Percentiles rank a stretch among this genome's conserved stretches.
These are phyloP conservation scores for Gautieria morchelliformis DNA, from an alignment of 768 basidiomycete species.

Conservation along the genomic window DNA sequence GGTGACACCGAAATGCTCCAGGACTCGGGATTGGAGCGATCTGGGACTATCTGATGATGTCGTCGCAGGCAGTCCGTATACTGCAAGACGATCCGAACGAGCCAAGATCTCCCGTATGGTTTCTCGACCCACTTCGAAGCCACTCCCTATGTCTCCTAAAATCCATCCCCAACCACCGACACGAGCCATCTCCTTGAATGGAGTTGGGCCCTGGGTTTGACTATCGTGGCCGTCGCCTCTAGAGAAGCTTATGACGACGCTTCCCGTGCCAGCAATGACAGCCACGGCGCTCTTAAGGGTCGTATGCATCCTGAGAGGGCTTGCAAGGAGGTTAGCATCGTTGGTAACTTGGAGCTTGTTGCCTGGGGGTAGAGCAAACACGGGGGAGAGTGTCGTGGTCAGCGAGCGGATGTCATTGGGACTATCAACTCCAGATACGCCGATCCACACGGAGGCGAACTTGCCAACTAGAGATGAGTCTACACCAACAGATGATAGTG, in stretches of 20 bases:
- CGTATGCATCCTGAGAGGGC: constrained; percentile 54
- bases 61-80: neutral
- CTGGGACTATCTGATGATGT: neutral
- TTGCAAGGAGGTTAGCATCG: constrained; percentile 78
- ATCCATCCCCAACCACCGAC: constrained; percentile 82
- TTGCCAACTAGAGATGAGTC: constrained; percentile 21
- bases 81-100: constrained; percentile 5
- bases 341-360: constrained; percentile 53
- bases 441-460: constrained; percentile 74
- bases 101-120: constrained; percentile 51
- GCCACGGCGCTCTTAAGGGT: constrained; percentile 57
- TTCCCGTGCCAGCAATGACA: constrained; percentile 76
- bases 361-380: constrained; percentile 50
- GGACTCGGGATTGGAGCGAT: constrained; percentile 24
- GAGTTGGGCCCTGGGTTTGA: neutral
- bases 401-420: constrained; percentile 50
- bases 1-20: constrained; percentile 45
- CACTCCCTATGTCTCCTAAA: constrained; percentile 76
- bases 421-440: constrained; percentile 75
- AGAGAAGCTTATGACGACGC: constrained; percentile 59
- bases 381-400: constrained; percentile 40
- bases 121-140: constrained; percentile 71
- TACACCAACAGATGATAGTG: neutral
- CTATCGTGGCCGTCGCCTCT: constrained; percentile 17
- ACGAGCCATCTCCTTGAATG: constrained; percentile 55